Percentiles rank a stretch among this genome's conserved stretches.
Evolutionary conservation across 176 grass and related monocot species (phyloP).

Genomic region (Juncus effusus): DNA sequence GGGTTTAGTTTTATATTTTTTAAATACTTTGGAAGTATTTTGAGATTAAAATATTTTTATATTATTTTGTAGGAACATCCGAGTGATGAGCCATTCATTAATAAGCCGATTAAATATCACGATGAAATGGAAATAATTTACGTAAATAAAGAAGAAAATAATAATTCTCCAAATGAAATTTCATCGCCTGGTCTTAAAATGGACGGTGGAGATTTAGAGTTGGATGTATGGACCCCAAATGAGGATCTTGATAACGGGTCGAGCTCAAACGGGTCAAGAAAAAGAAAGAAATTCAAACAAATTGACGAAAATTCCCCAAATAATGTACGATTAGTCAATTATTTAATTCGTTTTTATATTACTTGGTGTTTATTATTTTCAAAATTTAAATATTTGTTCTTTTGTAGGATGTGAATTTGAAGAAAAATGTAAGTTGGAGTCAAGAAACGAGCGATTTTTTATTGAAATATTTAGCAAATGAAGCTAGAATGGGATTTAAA

Average conservation of each 20-base stretch:
- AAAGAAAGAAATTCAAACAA: constrained; percentile 14
- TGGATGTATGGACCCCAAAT: neutral
- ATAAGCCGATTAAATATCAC: constrained; percentile 19
- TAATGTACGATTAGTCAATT: neutral
- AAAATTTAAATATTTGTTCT: neutral
- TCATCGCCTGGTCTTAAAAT: constrained; percentile 1
- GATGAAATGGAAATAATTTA: constrained; percentile 10
- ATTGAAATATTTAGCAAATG: constrained; percentile 13
- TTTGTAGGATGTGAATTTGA: neutral
- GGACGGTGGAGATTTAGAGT: neutral
- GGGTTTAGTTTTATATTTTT: no score
- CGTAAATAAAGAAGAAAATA: neutral
- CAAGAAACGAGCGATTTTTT: neutral
- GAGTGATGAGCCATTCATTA: constrained; percentile 11
- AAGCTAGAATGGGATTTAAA: constrained; percentile 5
- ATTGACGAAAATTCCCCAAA: neutral
- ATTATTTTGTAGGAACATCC: constrained; percentile 15
- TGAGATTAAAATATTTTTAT: neutral
- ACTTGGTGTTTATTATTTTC: neutral
- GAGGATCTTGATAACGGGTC: neutral
- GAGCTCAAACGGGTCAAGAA: constrained; percentile 1
- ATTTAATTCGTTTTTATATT: neutral
- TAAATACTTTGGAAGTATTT: constrained; percentile 1
- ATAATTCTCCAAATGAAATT: neutral
- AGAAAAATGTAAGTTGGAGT: constrained; percentile 17